Conservation (phyloP, 23 red algal species). For the Gracilaria domingensis region DNA sequence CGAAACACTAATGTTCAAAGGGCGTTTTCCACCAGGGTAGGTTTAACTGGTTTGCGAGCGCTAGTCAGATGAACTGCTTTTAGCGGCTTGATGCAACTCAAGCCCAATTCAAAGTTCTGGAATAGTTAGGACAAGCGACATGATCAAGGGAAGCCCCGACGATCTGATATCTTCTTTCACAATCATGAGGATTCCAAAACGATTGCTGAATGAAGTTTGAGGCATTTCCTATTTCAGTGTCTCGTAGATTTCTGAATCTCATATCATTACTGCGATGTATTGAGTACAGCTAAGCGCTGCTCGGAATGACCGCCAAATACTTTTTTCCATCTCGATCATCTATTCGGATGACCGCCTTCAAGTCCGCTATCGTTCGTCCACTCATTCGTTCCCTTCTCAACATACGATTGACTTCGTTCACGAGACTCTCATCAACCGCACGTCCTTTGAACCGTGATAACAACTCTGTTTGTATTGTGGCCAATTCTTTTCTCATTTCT, state of each 20-base stretch:
- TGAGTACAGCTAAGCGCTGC: not conserved
- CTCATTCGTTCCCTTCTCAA: constrained; percentile 48
- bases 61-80: not conserved
- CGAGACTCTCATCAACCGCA: constrained; percentile 35
- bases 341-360: constrained; percentile 55
- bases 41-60: not conserved
- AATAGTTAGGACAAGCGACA: not conserved
- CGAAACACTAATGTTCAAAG: not conserved
- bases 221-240: not conserved
- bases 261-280: not conserved
- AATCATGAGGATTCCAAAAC: not conserved
- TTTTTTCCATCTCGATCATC: constrained; percentile 53
- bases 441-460: constrained; percentile 37
- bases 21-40: not conserved
- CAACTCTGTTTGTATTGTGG: constrained; percentile 32
- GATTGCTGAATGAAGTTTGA: not conserved
- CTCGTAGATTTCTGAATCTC: not conserved
- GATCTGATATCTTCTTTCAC: not conserved
- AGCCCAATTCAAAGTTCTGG: too few relatives aligned
- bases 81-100: too few relatives aligned
- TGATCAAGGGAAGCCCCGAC: not conserved
- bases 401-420: constrained; percentile 45
- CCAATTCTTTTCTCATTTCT: constrained; percentile 50
- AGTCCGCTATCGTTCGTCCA: constrained; percentile 46
- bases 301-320: constrained; percentile 53